Base-by-base conservation (phyloP, 768 basidiomycete genomes). In the Pisolithus marmoratus region DNA sequence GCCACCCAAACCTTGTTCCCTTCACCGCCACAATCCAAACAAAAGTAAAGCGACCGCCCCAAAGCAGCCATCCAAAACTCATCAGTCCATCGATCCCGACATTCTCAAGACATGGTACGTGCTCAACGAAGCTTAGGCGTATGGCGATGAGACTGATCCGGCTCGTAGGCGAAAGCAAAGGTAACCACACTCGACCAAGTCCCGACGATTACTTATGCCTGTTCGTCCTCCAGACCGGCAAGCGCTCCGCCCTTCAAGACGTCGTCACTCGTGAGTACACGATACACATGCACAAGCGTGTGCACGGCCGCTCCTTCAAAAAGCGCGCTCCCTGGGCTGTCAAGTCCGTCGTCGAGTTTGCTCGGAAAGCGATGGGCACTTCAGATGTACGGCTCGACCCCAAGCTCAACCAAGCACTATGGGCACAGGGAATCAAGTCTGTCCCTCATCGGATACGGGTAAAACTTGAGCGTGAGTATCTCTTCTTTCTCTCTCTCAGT, bases 201-300 rank as follows among this genome's bases (percentile, higher is more conserved):
- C 41, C 19, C 1, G 41, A 23, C 38, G 37, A 52, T 45, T 11
- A 47, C 51, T 50, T 34, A 55, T 46, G 12, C 24, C 19, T 40
- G 48, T 49, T 41, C 47, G 27, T 37, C 40, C 24, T 53, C 36
- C 49, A 84, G 80, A 78, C 85, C 65, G 84, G 84, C 74, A 95
- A 96, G 82, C 93, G 95, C 73, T 94, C 93, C 54, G 95, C 95
- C 50, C 90, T 97, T 70, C 83, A 90, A 74, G 95, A 98, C 72
- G 95, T 97, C 75, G 95, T 97, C 59, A 90, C 94, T 59, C 87
- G 94, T 66, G 95, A 99, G 72, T 96, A 97, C 86, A 97, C 95
- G 66, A 88, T 97, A 79, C 92, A 96, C 75, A 76, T 97, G 38
- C 93, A 96, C 85, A 96, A 95, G 74, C 85, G 74, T 60, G 91